phyloP scores from a whole-genome alignment of 208 protist genomes.

The Porcisia deanei region DNA sequence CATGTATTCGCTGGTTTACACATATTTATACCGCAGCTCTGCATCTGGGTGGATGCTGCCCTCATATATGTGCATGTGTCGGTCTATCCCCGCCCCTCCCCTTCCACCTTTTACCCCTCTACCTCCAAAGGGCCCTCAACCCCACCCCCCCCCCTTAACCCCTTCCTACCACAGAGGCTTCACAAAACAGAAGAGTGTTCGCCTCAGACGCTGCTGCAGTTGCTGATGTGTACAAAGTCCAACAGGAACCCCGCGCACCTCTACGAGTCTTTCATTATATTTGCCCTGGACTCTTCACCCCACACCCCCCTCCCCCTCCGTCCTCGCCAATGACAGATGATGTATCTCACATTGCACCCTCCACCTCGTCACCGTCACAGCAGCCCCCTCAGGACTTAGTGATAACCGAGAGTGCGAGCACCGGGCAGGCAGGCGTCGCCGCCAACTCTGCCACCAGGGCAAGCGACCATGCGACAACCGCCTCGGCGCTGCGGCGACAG shows the following conservation, averaged over 20 bases:
- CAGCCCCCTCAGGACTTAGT: background rate
- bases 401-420: background rate
- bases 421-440: background rate
- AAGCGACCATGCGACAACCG: background rate
- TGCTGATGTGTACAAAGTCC: too few species aligned
- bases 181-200: too few species aligned
- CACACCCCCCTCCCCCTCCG: background rate
- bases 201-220: background rate
- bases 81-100: background rate
- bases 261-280: background rate
- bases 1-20: background rate
- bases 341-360: background rate
- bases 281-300: background rate
- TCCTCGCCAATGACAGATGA: background rate
- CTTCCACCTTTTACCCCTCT: background rate
- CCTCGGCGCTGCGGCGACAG: background rate
- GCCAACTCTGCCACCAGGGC: background rate
- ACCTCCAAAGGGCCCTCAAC: too few species aligned
- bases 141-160: too few species aligned
- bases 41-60: too few species aligned
- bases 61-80: background rate
- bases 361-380: background rate
- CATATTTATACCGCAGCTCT: too few species aligned
- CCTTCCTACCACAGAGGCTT: too few species aligned
- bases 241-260: background rate